Base-by-base conservation (phyloP, 192 early-diverging fungal genomes). In the Backusella psychrophila region DNA sequence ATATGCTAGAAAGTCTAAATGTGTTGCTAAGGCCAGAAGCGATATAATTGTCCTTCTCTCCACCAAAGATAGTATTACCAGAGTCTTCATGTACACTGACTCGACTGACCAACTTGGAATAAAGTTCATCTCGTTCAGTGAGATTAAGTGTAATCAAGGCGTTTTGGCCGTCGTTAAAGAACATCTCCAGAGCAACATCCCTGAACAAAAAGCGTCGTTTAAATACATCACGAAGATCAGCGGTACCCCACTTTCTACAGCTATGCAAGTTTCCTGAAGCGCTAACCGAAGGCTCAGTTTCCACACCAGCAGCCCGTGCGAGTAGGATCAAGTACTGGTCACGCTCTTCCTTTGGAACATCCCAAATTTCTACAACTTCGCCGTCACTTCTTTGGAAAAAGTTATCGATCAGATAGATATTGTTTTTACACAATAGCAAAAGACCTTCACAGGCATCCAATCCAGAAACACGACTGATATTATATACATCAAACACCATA, bases 181-280 rank as follows among this genome's bases (percentile, higher is more conserved):
- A 96, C 29, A 94, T 77, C 80, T 96, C 95, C 8, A 95, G 46
- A 12, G 93, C 94, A 49, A 91, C 89, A 71, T 92, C 92, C 33
- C 93, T 66, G 67, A 92, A 92, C 3, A 90, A 76, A 66, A 89
- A 91, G 72, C 85, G 80, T 44, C 90, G 70, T 70, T 90, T 89
- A 73, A 90, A 88, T 1, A 93, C 85, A 74, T 93, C 91, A 42
- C 86, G 83, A 34, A 92, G 84, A 77, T 93, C 91, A 17, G 86
- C 86, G 49, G 84, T 88, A 33, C 86, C 63, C 74, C 85, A 88
- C 71, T 86, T 86, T 23, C 82, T 73, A 72, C 87, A 88, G 2
- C 77, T 77, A 72, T 88, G 87, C 6, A 81, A 68, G 26, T 85
- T 85, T 69, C 85, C 85, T 4, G 83, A 80, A 4, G 77, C 73